Percentiles rank a stretch among this genome's conserved stretches.
These are phyloP conservation scores for Micractinium sp. DNA, from an alignment of 139 green algal genomes.

Conservation along the genomic window DNA sequence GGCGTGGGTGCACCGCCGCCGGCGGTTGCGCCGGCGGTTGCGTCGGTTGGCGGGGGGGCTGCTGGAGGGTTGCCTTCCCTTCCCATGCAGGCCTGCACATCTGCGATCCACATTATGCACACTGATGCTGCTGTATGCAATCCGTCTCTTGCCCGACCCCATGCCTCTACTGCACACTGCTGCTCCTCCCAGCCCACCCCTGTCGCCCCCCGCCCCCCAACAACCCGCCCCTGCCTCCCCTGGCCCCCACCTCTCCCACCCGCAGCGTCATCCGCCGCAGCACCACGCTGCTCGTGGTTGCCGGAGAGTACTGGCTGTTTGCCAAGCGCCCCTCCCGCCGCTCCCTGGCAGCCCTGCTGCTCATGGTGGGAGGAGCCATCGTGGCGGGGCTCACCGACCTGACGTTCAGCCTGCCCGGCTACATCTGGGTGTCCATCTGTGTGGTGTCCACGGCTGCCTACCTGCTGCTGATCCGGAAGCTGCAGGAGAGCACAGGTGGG, in stretches of 20 bases:
- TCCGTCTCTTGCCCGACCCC: background rate
- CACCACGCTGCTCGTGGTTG: slow-evolving; percentile 61
- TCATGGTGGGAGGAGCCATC: slow-evolving; percentile 56
- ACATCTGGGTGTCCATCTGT: slow-evolving; percentile 62
- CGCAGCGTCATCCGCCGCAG: slow-evolving; percentile 54
- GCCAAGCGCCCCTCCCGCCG: slow-evolving; percentile 26
- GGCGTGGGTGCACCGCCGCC: background rate
- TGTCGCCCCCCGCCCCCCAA: background rate
- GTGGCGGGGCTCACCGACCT: slow-evolving; percentile 57
- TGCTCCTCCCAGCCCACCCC: too few relatives aligned
- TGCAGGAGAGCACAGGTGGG: slow-evolving; percentile 51
- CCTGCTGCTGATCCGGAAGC: slow-evolving; percentile 53
- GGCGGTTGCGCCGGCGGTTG: too few relatives aligned
- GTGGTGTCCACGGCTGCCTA: slow-evolving; percentile 61
- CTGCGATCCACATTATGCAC: background rate
- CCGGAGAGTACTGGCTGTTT: slow-evolving; percentile 53
- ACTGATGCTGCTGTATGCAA: background rate
- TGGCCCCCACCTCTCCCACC: background rate
- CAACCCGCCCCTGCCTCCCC: background rate
- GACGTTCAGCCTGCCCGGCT: slow-evolving; percentile 55
- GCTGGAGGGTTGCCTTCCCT: too few relatives aligned
- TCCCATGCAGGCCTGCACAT: slow-evolving; percentile 4
- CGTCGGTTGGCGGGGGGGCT: too few relatives aligned
- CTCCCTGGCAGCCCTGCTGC: slow-evolving; percentile 36
- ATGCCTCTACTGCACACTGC: background rate